phyloP scores from a whole-genome alignment of 2,329 filamentous ascomycete species.

The Sporothrix inflata region DNA sequence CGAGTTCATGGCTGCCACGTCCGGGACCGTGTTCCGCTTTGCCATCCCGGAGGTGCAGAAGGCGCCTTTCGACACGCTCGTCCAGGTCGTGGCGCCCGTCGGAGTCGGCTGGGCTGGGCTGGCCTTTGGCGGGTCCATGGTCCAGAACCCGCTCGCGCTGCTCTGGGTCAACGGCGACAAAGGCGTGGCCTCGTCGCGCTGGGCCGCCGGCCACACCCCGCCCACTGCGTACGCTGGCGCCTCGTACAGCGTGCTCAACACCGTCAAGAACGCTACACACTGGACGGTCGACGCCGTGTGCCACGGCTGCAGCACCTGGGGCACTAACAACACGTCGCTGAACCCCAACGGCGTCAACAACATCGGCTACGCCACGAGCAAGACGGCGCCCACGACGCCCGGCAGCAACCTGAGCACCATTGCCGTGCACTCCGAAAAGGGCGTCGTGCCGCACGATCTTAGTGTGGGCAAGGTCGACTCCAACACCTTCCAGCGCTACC shows the following conservation, averaged over 20 bases:
- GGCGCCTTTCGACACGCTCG: conserved; percentile 43
- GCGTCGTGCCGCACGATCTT: conserved; percentile 29
- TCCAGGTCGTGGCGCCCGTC: conserved; percentile 45
- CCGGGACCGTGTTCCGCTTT: conserved; percentile 36
- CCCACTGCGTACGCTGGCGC: conserved; percentile 34
- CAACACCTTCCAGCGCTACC: conserved; percentile 29
- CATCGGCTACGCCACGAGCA: conserved; percentile 38
- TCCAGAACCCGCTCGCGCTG: conserved; percentile 45
- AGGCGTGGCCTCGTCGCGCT: conserved; percentile 45
- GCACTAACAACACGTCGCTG: conserved; percentile 30
- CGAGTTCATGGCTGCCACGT: conserved; percentile 35
- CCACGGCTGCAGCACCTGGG: conserved; percentile 38
- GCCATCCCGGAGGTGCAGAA: conserved; percentile 41
- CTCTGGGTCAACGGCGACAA: conserved; percentile 44
- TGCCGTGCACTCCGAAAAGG: conserved; percentile 35
- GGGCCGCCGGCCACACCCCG: conserved; percentile 37
- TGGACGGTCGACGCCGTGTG: conserved; percentile 40
- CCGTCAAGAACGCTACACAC: conserved; percentile 37
- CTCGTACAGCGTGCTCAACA: conserved; percentile 35
- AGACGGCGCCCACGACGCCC: conserved; percentile 32
- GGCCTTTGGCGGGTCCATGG: conserved; percentile 47
- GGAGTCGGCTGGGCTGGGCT: conserved; percentile 45
- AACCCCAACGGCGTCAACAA: conserved; percentile 37
- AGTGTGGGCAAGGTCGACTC: conserved; percentile 30
- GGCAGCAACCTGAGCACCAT: conserved; percentile 37